These are phyloP conservation scores for Cryptococcus amylolentus DNA, from an alignment of 1,284 basidiomycete genomes.

Conservation along the genomic window DNA sequence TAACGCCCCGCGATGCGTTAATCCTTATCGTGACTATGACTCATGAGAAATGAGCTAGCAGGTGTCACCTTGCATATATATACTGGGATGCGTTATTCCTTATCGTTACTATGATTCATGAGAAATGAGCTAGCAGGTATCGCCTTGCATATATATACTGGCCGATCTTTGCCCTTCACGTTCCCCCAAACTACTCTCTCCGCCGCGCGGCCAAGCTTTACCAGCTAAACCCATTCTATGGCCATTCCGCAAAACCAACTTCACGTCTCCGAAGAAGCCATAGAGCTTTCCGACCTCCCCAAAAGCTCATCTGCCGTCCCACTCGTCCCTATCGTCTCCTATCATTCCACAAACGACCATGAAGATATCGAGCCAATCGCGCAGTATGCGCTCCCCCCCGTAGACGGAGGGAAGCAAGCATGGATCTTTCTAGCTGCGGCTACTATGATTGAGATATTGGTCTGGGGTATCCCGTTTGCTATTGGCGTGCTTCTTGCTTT, in stretches of 20 bases:
- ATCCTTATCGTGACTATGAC: too few species aligned
- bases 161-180: not conserved
- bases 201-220: not conserved
- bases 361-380: not conserved
- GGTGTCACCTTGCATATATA: too few species aligned
- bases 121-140: too few species aligned
- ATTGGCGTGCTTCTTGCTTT: conserved; percentile 47
- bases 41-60: too few species aligned
- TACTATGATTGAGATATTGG: conserved; percentile 38
- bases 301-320: not conserved
- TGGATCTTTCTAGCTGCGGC: conserved; percentile 46
- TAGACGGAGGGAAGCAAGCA: conserved; percentile 42
- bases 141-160: too few species aligned
- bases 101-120: too few species aligned
- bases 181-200: not conserved
- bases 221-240: too few species aligned
- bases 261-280: not conserved
- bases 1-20: too few species aligned
- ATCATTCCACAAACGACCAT: not conserved
- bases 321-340: not conserved
- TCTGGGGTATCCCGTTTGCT: conserved; percentile 47
- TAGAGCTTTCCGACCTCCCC: not conserved
- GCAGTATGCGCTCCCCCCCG: conserved; percentile 31
- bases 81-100: too few species aligned
- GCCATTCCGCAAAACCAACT: too few species aligned